Evolutionary conservation across 2,329 filamentous ascomycete genomes (phyloP).

Genomic region (Ophiostoma sp.): DNA sequence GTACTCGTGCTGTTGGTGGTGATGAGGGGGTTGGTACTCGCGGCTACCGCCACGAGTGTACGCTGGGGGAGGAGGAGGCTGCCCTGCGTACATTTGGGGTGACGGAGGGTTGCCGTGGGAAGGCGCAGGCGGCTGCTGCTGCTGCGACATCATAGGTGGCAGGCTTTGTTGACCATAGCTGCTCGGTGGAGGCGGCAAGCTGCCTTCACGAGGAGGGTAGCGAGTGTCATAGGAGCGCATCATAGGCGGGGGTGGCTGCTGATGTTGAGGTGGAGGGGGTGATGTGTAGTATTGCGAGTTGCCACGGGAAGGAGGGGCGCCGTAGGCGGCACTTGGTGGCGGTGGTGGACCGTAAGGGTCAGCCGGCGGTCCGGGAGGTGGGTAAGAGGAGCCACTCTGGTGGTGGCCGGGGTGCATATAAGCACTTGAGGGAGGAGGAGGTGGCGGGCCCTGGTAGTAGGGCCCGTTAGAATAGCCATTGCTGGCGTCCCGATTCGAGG

Average conservation of each 20-base stretch:
- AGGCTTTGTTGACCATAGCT: slow-evolving; percentile 7
- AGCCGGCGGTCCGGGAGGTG: neutral
- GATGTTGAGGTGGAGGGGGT: slow-evolving; percentile 19
- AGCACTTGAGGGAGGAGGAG: neutral
- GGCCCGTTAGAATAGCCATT: neutral
- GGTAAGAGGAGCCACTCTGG: slow-evolving; percentile 7
- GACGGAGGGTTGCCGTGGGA: slow-evolving; percentile 1
- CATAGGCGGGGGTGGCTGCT: neutral
- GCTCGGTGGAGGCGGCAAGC: slow-evolving; percentile 1
- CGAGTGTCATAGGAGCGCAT: slow-evolving; percentile 23
- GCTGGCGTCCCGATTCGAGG: neutral
- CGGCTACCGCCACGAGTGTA: slow-evolving; percentile 15
- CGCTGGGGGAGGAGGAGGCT: neutral
- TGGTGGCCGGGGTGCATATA: slow-evolving; percentile 20
- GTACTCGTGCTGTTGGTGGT: slow-evolving; percentile 3
- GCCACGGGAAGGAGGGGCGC: slow-evolving; percentile 4
- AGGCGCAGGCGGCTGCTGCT: neutral
- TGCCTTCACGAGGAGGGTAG: neutral
- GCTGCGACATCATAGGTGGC: neutral
- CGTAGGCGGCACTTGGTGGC: slow-evolving; percentile 15
- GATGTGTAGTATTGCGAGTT: slow-evolving; percentile 28
- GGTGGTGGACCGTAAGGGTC: slow-evolving; percentile 22
- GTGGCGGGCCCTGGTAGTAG: neutral
- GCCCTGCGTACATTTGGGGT: slow-evolving; percentile 4
- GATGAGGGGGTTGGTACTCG: slow-evolving; percentile 15